These are phyloP conservation scores for Cryphonectria parasitica DNA, from an alignment of 2,329 filamentous ascomycete genomes.

Conservation along the genomic window DNA sequence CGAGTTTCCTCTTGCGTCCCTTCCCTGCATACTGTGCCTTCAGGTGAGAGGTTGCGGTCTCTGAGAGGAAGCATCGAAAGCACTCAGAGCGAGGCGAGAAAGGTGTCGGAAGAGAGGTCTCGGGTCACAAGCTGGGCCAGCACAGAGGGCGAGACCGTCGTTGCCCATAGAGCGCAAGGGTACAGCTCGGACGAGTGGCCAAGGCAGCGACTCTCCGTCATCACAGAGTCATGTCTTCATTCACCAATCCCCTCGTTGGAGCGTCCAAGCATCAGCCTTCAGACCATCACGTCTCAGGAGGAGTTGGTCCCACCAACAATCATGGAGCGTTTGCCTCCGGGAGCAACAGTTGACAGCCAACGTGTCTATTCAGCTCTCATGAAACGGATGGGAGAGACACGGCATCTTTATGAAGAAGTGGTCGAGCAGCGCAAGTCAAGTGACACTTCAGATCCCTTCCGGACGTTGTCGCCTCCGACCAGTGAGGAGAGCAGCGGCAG, in stretches of 20 bases:
- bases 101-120: conserved; percentile 57
- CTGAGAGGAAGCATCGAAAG: conserved; percentile 60
- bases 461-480: conserved; percentile 23
- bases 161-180: conserved; percentile 46
- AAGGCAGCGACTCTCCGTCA: conserved; percentile 64
- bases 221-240: conserved; percentile 59
- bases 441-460: conserved; percentile 27
- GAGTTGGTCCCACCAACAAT: conserved; percentile 12
- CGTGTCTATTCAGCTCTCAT: conserved; percentile 69
- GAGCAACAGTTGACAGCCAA: conserved; percentile 54
- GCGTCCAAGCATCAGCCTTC: conserved; percentile 34
- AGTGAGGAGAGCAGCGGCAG: conserved; percentile 16
- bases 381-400: conserved; percentile 52
- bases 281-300: conserved; percentile 34
- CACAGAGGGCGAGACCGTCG: conserved; percentile 61
- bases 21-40: conserved; percentile 52
- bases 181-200: conserved; percentile 48
- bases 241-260: conserved; percentile 44
- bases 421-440: conserved; percentile 33
- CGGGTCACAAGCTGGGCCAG: conserved; percentile 74
- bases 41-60: conserved; percentile 52
- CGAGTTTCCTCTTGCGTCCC: conserved; percentile 54
- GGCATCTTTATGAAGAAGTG: conserved; percentile 31
- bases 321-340: conserved; percentile 28
- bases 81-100: conserved; percentile 43